Base-by-base conservation (phyloP, 1,139 yeast genomes). In the Suhomyces kunorum region DNA sequence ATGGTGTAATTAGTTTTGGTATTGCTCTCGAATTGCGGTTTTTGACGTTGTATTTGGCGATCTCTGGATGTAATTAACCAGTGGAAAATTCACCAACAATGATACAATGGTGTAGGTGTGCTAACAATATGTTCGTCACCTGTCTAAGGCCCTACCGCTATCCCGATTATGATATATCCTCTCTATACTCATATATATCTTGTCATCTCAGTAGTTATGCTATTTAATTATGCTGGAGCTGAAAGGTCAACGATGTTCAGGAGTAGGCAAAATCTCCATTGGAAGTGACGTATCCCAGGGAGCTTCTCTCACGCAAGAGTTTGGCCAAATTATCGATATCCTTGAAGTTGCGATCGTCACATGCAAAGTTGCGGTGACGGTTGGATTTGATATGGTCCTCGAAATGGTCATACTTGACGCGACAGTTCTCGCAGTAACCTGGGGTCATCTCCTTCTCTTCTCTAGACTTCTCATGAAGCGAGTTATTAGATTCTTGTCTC, bases 351-450 rank as follows among this genome's bases (percentile, higher is more conserved):
- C 66, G 61, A 51, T 79, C 80, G 53, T 86, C 81, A 39, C 72
- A 66, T 4, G 98, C 98, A 67, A 88, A 90, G 43, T 80, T 78
- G 33, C 87, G 73, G 61, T 94, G 99, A 51, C 84, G 79, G 35
- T 78, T 78, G 17, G 88, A 74, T 23, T 58, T 57, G 36, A 88
- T 77, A 58, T 92, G 99, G 40, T 80, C 87, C 22, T 81, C 86
- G 56, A 90, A 83, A 51, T 80, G 78, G 38, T 86, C 90, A 57
- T 87, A 92, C 57, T 85, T 84, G 49, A 85, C 87, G 24, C 94
- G 76, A 62, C 99, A 92, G 61, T 92, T 94, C 58, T 92, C 99
- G 65, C 98, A 92, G 62, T 87, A 88, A 0, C 95, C 95, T 1
- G 82, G 76, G 28, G 63, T 70, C 42, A 55, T 51, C 33, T 68